Conservation (phyloP, 192 early-diverging fungal genomes). For the Backusella tarrabulga region DNA sequence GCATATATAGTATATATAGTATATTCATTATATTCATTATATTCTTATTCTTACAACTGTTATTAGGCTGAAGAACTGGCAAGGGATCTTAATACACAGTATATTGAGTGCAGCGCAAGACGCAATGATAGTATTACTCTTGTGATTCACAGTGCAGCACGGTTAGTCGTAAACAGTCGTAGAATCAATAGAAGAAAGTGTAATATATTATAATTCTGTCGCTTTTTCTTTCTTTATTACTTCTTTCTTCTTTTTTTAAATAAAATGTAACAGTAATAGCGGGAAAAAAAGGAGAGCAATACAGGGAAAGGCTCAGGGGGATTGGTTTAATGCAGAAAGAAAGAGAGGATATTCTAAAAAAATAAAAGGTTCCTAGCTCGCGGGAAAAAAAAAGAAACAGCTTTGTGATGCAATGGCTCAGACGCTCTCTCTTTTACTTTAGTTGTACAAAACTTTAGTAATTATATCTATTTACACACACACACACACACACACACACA, state of each 20-base stretch:
- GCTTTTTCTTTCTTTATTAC: not conserved
- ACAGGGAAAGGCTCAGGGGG: too few species aligned
- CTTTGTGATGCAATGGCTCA: not conserved
- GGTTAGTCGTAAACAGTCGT: not conserved
- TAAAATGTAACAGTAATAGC: not conserved
- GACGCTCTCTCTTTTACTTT: too few species aligned
- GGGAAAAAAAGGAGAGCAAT: not conserved
- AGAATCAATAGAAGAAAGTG: not conserved
- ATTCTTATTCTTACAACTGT: not conserved
- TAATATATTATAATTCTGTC: not conserved
- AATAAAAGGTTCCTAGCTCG: too few species aligned
- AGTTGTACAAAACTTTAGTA: slow-evolving; percentile 1
- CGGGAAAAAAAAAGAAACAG: not conserved
- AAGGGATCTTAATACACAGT: slow-evolving; percentile 1
- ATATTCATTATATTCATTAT: too few species aligned
- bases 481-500: too few species aligned
- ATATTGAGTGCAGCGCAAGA: slow-evolving; percentile 15
- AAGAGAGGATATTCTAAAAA: not conserved
- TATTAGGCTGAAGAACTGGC: slow-evolving; percentile 1
- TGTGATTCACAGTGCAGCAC: slow-evolving; percentile 5
- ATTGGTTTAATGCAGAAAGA: not conserved
- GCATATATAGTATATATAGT: too few species aligned
- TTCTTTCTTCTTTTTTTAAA: not conserved
- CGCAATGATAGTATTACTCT: not conserved
- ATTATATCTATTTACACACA: too few species aligned